Conservation (phyloP, 495 filamentous ascomycete genomes). For the Viridothelium virens region DNA sequence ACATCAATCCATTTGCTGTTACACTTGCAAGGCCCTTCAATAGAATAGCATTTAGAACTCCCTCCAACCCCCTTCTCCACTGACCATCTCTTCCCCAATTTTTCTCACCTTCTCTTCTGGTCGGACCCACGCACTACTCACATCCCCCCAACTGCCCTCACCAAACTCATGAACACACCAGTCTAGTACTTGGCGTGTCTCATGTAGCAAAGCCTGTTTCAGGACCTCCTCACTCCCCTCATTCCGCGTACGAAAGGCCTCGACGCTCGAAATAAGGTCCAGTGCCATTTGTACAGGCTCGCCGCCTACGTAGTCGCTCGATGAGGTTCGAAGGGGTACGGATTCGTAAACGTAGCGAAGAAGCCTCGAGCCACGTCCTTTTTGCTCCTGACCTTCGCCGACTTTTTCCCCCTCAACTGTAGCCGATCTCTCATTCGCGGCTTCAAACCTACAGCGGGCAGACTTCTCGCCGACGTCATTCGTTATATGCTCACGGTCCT, state of each 20-base stretch:
- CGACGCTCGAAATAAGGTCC: conserved; percentile 26
- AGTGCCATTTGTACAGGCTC: conserved; percentile 16
- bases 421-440: conserved; percentile 28
- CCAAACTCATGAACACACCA: conserved; percentile 37
- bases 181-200: conserved; percentile 34
- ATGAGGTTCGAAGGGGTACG: background rate
- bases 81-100: conserved; percentile 25
- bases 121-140: conserved; percentile 33
- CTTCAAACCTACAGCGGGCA: background rate
- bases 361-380: conserved; percentile 8
- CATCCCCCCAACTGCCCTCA: conserved; percentile 31
- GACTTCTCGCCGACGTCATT: too few relatives aligned
- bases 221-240: conserved; percentile 22
- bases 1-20: background rate
- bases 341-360: background rate
- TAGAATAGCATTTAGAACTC: conserved; percentile 18
- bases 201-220: conserved; percentile 29
- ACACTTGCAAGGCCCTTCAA: background rate
- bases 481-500: background rate
- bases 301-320: background rate
- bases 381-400: conserved; percentile 1
- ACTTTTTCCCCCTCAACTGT: conserved; percentile 22
- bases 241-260: conserved; percentile 26
- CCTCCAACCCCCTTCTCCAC: conserved; percentile 26
- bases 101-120: conserved; percentile 34